Percentiles rank a stretch among this genome's conserved stretches.
phyloP scores from a whole-genome alignment of 2,329 filamentous ascomycete species.

The Cordyceps militaris region DNA sequence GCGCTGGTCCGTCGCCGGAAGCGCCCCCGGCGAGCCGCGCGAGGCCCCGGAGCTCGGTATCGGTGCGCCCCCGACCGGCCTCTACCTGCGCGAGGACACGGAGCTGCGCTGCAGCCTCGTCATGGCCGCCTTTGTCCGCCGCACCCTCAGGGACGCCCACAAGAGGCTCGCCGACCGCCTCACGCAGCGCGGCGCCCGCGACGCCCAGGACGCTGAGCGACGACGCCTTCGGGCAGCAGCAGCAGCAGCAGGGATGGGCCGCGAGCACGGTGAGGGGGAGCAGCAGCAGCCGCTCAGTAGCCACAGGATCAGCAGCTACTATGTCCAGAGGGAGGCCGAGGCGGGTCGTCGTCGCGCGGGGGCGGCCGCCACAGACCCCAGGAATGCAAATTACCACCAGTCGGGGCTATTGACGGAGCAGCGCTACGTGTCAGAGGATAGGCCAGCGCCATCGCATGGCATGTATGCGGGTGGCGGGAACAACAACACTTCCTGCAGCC shows the following conservation, averaged over 20 bases:
- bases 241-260: neutral
- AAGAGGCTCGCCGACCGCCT: slow-evolving; percentile 60
- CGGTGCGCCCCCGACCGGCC: slow-evolving; percentile 56
- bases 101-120: slow-evolving; percentile 73
- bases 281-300: too few species aligned
- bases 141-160: slow-evolving; percentile 72
- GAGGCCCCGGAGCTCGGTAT: slow-evolving; percentile 60
- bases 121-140: slow-evolving; percentile 71
- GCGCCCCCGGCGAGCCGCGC: slow-evolving; percentile 60
- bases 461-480: neutral
- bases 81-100: slow-evolving; percentile 82
- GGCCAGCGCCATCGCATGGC: neutral
- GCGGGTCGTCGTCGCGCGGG: neutral
- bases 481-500: neutral
- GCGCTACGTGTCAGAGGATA: neutral
- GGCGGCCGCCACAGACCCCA: neutral
- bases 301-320: neutral
- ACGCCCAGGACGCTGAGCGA: too few species aligned
- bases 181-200: slow-evolving; percentile 24
- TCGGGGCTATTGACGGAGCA: neutral
- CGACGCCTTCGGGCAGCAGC: neutral
- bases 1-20: slow-evolving; percentile 70
- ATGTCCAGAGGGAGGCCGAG: neutral
- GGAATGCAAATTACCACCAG: neutral
- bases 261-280: neutral